Evolutionary conservation across 805 yeast genomes (phyloP), one percentile per base, ranked within the genome.

Genomic region (Starmerella sp.): DNA sequence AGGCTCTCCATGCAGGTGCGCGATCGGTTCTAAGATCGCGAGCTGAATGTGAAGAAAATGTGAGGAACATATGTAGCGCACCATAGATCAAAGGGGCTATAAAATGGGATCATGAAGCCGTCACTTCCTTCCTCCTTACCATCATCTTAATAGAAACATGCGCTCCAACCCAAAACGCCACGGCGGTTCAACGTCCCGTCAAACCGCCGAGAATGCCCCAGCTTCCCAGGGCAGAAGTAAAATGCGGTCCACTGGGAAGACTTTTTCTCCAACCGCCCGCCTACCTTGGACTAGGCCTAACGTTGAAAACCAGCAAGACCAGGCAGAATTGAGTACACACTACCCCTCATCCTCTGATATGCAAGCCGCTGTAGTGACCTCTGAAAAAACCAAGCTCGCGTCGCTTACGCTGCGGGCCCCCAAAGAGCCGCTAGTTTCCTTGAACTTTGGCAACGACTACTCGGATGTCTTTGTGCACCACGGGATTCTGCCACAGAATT

Each of bases 401-500:
- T 6, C n/a, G 17, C 35, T 35, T 2, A 5, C 28, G 10, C 28
- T 14, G 28, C 51, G 44, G 7, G 22, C 6, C 31, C 11, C 17
- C 11, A 22, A 50, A 32, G 22, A 36, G 15, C 9, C 5, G 10
- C 22, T 32, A 3, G 5, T 9, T n/a, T 8, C 10, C 6, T 61
- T 61, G 28, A 68, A 68, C 60, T 74, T 71, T 54, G 83, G 81
- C 41, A 86, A 86, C 64, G 95, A 89, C 67, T 87, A 83, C 64
- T 75, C 89, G 2, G 81, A 84, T 60, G 72, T 81, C 60, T 84
- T 79, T 63, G 70, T 88, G 38, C 86, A 82, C 61, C 72, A 83
- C 0, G 83, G 82, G 0, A 69, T 73, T 6, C 67, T 78, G 4
- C 95, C 96, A 0, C 81, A 80, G 47, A 72, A 71, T 29, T 80